A percentile compares a stretch with the other conserved stretches of the same genome.
phyloP scores from a whole-genome alignment of 2,329 filamentous ascomycete genomes.

The Cercospora zeae-maydis region DNA sequence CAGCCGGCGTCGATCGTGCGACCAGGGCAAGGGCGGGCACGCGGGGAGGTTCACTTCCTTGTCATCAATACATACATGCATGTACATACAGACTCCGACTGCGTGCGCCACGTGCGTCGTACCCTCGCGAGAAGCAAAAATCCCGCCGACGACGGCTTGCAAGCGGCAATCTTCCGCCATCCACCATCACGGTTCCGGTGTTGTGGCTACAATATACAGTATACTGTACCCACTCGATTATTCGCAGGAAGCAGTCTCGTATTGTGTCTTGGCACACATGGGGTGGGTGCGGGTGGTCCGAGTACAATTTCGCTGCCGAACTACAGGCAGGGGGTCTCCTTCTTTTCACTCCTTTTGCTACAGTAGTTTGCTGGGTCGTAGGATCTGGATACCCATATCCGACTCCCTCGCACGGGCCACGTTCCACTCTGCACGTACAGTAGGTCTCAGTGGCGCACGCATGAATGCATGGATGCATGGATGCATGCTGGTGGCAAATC shows the following conservation, averaged over 20 bases:
- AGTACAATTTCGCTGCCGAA: slow-evolving; percentile 3
- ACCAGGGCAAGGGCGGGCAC: no score
- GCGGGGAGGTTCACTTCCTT: neutral
- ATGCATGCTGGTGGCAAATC: neutral
- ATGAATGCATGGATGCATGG: no score
- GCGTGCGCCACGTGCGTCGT: no score
- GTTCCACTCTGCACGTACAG: slow-evolving; percentile 1
- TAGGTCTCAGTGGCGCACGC: neutral
- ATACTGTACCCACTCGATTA: no score
- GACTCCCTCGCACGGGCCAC: neutral
- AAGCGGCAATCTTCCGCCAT: no score
- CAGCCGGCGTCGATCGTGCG: neutral
- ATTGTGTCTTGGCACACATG: neutral
- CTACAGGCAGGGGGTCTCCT: neutral
- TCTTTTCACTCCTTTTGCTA: neutral
- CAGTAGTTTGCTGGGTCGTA: neutral
- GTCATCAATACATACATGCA: neutral
- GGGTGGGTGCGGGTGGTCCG: neutral
- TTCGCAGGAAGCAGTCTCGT: no score
- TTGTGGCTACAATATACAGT: no score
- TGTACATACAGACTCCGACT: no score
- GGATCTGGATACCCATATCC: neutral
- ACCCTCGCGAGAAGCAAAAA: no score
- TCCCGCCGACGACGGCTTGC: no score
- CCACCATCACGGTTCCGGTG: no score